Conservation (phyloP, 306 rosid genomes). For the Gillenia trifoliata region DNA sequence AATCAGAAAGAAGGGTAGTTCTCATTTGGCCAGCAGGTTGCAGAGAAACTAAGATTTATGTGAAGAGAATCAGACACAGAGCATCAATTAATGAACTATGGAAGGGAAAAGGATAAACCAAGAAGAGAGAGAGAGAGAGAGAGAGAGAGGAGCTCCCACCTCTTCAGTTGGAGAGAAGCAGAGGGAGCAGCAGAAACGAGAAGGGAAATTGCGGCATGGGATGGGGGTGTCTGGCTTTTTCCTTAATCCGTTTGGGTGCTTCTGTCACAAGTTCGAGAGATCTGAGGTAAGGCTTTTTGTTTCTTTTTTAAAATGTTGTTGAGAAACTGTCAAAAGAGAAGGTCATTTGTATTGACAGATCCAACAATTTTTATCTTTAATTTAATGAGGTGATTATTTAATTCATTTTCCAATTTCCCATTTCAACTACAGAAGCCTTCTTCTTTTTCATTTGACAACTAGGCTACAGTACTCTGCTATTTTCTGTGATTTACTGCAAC, state of each 20-base stretch:
- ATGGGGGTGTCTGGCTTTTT: constrained; percentile 10
- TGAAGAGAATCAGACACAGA: neutral
- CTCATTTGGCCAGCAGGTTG: constrained; percentile 20
- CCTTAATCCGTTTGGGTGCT: constrained; percentile 20
- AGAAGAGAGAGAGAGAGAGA: neutral
- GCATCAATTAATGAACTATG: neutral
- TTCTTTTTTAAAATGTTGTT: neutral
- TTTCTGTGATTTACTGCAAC: neutral
- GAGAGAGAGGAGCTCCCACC: constrained; percentile 6
- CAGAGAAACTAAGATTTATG: neutral
- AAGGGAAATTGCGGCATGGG: constrained; percentile 16
- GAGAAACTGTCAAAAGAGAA: constrained; percentile 11
- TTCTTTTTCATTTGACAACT: neutral
- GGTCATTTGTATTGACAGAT: constrained; percentile 29
- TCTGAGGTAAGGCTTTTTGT: constrained; percentile 16
- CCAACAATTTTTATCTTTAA: constrained; percentile 11
- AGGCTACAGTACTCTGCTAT: neutral
- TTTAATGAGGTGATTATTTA: neutral
- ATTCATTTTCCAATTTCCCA: neutral
- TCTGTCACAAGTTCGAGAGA: constrained; percentile 23
- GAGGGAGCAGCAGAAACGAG: neutral
- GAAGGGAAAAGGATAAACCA: neutral
- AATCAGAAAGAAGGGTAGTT: neutral
- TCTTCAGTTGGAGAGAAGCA: constrained; percentile 3
- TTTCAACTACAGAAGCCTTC: neutral